phyloP scores from a whole-genome alignment of 129 eudicot genomes.

The Pittosporum tobira region DNA sequence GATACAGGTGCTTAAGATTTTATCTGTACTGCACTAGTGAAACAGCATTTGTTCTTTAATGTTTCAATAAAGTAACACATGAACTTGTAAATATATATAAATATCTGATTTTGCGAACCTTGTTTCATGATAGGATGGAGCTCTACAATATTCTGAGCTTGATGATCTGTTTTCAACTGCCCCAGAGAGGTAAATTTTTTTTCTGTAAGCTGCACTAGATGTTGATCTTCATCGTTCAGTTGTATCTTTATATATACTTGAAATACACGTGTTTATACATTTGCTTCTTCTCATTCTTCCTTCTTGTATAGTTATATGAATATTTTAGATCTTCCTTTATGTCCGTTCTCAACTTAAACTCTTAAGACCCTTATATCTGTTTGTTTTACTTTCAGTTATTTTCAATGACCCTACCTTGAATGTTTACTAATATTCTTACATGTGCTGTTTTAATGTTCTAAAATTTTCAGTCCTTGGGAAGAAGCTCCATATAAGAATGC shows the following conservation, averaged over 20 bases:
- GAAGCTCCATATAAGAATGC: slow-evolving; percentile 71
- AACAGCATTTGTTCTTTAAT: slow-evolving; percentile 9
- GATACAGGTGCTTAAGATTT: background rate
- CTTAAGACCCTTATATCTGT: too few species aligned
- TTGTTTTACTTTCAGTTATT: background rate
- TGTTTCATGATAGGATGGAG: slow-evolving; percentile 62
- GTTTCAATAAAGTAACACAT: slow-evolving; percentile 9
- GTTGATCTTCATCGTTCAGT: background rate
- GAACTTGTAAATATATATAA: slow-evolving; percentile 9
- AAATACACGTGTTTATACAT: background rate
- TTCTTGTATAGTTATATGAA: too few species aligned
- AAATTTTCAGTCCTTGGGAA: slow-evolving; percentile 72
- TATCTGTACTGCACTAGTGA: background rate
- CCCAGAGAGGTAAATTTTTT: slow-evolving; percentile 67
- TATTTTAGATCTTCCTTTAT: too few species aligned
- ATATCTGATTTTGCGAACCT: slow-evolving; percentile 11
- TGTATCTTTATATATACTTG: background rate
- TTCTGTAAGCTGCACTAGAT: slow-evolving; percentile 12
- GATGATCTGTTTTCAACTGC: slow-evolving; percentile 94
- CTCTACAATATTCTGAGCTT: slow-evolving; percentile 59
- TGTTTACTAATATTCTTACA: background rate
- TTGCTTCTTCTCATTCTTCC: too few species aligned
- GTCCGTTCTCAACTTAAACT: too few species aligned
- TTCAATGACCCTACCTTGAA: background rate
- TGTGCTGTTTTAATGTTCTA: slow-evolving; percentile 7